Conservation (phyloP, 2,329 filamentous ascomycete genomes). For the Paracorniculantispora psalliotae region DNA sequence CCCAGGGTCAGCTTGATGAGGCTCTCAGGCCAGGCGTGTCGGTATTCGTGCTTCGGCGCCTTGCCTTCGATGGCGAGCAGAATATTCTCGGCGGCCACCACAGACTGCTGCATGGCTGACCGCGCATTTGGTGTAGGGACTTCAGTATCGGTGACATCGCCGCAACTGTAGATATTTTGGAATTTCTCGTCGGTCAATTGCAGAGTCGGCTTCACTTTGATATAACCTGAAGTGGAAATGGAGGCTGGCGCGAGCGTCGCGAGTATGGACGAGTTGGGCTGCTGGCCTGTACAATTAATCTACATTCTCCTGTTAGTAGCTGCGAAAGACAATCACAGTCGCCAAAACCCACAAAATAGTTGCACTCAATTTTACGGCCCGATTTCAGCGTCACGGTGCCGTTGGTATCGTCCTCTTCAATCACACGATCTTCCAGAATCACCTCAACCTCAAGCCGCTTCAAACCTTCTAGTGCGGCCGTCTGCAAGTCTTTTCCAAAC, state of each 20-base stretch:
- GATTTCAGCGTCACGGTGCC: slow-evolving; percentile 40
- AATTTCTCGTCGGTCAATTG: slow-evolving; percentile 46
- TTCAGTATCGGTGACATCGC: slow-evolving; percentile 54
- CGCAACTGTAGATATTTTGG: slow-evolving; percentile 56
- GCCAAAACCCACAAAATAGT: slow-evolving; percentile 40
- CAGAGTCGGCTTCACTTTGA: slow-evolving; percentile 51
- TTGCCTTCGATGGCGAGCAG: slow-evolving; percentile 39
- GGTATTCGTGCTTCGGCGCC: slow-evolving; percentile 34
- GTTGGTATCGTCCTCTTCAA: slow-evolving; percentile 30
- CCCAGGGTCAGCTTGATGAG: slow-evolving; percentile 51
- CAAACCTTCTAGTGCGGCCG: slow-evolving; percentile 36
- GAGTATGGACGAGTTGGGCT: slow-evolving; percentile 49
- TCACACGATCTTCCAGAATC: slow-evolving; percentile 45
- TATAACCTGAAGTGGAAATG: slow-evolving; percentile 43
- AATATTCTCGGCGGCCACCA: slow-evolving; percentile 51
- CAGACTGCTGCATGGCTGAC: slow-evolving; percentile 49
- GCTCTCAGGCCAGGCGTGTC: slow-evolving; percentile 41
- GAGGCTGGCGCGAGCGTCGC: slow-evolving; percentile 35
- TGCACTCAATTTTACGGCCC: slow-evolving; percentile 41
- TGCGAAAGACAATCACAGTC: background rate
- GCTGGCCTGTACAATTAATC: slow-evolving; percentile 55
- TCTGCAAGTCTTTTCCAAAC: slow-evolving; percentile 41
- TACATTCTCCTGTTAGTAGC: slow-evolving; percentile 10
- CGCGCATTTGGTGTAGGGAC: slow-evolving; percentile 48
- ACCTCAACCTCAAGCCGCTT: slow-evolving; percentile 43